A percentile compares a stretch with the other conserved stretches of the same genome.
These are phyloP conservation scores for Tetracladium marchalianum DNA, from an alignment of 495 filamentous ascomycete species.

Conservation along the genomic window DNA sequence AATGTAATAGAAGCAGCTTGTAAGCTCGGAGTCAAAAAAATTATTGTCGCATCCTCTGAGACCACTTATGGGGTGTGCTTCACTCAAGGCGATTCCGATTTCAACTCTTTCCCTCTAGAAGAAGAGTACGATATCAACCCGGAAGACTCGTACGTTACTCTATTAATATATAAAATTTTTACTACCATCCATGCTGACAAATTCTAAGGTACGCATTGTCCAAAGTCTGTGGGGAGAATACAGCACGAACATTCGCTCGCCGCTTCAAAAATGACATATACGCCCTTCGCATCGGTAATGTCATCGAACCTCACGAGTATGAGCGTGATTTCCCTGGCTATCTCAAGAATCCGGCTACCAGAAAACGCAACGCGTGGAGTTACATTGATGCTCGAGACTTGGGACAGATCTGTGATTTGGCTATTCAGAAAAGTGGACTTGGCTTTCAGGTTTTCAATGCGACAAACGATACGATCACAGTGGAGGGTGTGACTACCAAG, in stretches of 20 bases:
- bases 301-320: conserved; percentile 52
- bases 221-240: conserved; percentile 48
- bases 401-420: conserved; percentile 46
- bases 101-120: conserved; percentile 38
- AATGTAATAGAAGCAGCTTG: conserved; percentile 54
- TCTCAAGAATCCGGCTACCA: conserved; percentile 34
- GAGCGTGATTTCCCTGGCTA: conserved; percentile 37
- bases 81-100: conserved; percentile 45
- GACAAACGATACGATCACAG: conserved; percentile 48
- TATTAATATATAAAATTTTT: conserved; percentile 43
- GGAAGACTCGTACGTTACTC: conserved; percentile 43
- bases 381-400: conserved; percentile 52
- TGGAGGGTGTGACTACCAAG: conserved; percentile 27
- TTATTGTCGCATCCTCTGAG: conserved; percentile 46
- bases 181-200: conserved; percentile 33
- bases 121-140: conserved; percentile 50
- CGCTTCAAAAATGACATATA: conserved; percentile 49
- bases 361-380: conserved; percentile 47
- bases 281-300: conserved; percentile 45
- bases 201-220: conserved; percentile 50
- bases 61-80: conserved; percentile 52
- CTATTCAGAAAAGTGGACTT: conserved; percentile 36
- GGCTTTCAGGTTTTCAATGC: conserved; percentile 55
- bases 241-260: conserved; percentile 43
- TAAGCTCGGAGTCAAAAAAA: conserved; percentile 49